phyloP scores from a whole-genome alignment of 495 filamentous ascomycete genomes.

The Penicillium egyptiacum region DNA sequence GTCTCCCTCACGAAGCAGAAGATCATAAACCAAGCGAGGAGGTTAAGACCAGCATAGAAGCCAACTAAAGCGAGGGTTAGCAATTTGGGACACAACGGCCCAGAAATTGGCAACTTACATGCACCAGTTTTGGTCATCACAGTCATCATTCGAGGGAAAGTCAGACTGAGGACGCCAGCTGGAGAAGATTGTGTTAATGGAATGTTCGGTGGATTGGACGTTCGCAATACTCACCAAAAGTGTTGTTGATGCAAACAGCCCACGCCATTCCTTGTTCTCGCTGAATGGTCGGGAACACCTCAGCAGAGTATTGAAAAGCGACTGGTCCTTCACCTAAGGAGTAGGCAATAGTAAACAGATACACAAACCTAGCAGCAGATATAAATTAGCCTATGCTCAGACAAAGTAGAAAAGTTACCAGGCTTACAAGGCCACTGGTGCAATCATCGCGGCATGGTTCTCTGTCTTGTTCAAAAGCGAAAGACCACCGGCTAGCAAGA shows the following conservation, averaged over 20 bases:
- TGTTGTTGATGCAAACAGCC: conserved; percentile 50
- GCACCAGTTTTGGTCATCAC: conserved; percentile 51
- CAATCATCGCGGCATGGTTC: conserved; percentile 20
- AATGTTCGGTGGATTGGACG: background rate
- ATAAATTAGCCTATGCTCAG: background rate
- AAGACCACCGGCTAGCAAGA: conserved; percentile 68
- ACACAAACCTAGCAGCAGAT: conserved; percentile 34
- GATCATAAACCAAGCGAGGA: conserved; percentile 49
- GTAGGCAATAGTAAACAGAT: conserved; percentile 46
- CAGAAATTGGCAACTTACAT: conserved; percentile 30
- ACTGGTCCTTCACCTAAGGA: conserved; percentile 52
- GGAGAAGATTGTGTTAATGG: conserved; percentile 11
- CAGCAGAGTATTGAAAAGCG: conserved; percentile 53
- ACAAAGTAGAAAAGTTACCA: background rate
- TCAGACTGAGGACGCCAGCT: conserved; percentile 50
- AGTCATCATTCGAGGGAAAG: conserved; percentile 48
- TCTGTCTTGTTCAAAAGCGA: conserved; percentile 43
- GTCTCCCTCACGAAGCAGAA: conserved; percentile 54
- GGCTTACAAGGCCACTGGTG: conserved; percentile 35
- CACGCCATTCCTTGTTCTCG: conserved; percentile 48
- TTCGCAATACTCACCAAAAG: conserved; percentile 32
- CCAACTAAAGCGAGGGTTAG: conserved; percentile 25
- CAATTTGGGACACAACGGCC: background rate
- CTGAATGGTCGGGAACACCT: conserved; percentile 51
- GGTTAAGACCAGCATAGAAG: conserved; percentile 55